Evolutionary conservation across 495 filamentous ascomycete species (phyloP).

Genomic region (Wilcoxina mikolae): DNA sequence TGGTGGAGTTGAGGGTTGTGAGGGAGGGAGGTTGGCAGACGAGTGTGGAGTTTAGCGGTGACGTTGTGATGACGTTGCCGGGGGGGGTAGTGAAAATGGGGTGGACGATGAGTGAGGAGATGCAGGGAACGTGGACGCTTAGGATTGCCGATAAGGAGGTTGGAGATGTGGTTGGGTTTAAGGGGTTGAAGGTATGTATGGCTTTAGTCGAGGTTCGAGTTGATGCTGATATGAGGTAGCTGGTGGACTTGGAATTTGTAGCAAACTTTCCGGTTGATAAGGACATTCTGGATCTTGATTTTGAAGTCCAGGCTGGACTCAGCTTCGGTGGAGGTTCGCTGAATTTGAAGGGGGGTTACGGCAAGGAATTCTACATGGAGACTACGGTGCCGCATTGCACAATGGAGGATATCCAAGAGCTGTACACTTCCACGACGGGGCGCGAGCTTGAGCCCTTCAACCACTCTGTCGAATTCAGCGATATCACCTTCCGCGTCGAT

Average conservation of each 20-base stretch:
- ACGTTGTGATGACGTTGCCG: constrained; percentile 11
- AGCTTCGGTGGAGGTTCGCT: constrained; percentile 9
- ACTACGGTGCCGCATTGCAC: constrained; percentile 9
- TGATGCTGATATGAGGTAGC: constrained; percentile 6
- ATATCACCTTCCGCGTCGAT: constrained; percentile 8
- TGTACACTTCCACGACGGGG: constrained; percentile 15
- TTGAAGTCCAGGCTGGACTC: constrained; percentile 9
- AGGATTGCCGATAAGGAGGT: constrained; percentile 8
- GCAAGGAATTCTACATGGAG: constrained; percentile 12
- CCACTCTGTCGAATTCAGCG: constrained; percentile 10
- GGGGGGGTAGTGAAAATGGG: constrained; percentile 12
- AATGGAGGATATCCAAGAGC: constrained; percentile 8
- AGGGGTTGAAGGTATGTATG: constrained; percentile 16
- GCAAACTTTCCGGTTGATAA: constrained; percentile 7
- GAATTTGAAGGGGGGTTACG: constrained; percentile 11
- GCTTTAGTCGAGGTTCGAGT: not conserved
- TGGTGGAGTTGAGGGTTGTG: constrained; percentile 8
- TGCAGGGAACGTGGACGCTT: constrained; percentile 4
- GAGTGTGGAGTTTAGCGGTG: constrained; percentile 11
- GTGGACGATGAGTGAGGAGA: constrained; percentile 12
- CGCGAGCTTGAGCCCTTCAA: constrained; percentile 10
- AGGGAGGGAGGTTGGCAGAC: not conserved
- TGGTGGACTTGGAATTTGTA: constrained; percentile 13
- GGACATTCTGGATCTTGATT: not conserved
- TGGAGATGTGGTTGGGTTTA: constrained; percentile 14